A percentile compares a stretch with the other conserved stretches of the same genome.
Evolutionary conservation across 176 grass and related monocot species (phyloP).

Genomic region (Raddia distichophylla): DNA sequence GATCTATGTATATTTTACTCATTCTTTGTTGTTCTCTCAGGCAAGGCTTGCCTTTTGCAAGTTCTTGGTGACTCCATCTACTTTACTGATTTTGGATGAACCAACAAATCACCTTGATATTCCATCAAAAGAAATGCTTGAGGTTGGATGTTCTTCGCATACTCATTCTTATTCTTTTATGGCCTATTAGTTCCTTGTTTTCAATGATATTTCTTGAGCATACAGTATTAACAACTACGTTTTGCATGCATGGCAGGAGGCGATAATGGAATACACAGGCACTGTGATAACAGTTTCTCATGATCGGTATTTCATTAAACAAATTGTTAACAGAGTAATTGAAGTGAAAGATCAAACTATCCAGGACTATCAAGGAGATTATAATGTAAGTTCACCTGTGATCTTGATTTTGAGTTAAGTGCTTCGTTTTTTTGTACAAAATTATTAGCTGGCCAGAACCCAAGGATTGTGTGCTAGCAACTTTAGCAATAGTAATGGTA

Average conservation of each 20-base stretch:
- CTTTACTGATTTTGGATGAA: slow-evolving; percentile 93
- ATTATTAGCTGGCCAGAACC: neutral
- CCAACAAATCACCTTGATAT: slow-evolving; percentile 99
- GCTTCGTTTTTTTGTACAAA: neutral
- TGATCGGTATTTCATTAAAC: slow-evolving; percentile 92
- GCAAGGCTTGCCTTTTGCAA: slow-evolving; percentile 98
- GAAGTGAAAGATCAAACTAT: slow-evolving; percentile 83
- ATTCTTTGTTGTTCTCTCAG: slow-evolving; percentile 41
- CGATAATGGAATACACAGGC: slow-evolving; percentile 89
- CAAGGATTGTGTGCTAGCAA: neutral
- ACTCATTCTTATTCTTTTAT: slow-evolving; percentile 28
- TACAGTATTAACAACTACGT: slow-evolving; percentile 29
- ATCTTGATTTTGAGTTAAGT: neutral
- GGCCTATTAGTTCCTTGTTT: slow-evolving; percentile 6
- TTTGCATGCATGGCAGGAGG: slow-evolving; percentile 67
- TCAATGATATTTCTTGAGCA: slow-evolving; percentile 25
- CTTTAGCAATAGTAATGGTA: slow-evolving; percentile 1
- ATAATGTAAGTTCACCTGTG: slow-evolving; percentile 70
- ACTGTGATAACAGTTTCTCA: slow-evolving; percentile 97
- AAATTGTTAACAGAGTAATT: slow-evolving; percentile 96
- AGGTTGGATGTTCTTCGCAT: slow-evolving; percentile 53
- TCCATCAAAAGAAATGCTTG: slow-evolving; percentile 99
- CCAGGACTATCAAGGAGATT: slow-evolving; percentile 94
- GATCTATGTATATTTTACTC: slow-evolving; percentile 24
- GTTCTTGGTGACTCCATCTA: slow-evolving; percentile 99